Evolutionary conservation across 2,329 filamentous ascomycete species (phyloP).

Genomic region (Rachicladosporium sp.): DNA sequence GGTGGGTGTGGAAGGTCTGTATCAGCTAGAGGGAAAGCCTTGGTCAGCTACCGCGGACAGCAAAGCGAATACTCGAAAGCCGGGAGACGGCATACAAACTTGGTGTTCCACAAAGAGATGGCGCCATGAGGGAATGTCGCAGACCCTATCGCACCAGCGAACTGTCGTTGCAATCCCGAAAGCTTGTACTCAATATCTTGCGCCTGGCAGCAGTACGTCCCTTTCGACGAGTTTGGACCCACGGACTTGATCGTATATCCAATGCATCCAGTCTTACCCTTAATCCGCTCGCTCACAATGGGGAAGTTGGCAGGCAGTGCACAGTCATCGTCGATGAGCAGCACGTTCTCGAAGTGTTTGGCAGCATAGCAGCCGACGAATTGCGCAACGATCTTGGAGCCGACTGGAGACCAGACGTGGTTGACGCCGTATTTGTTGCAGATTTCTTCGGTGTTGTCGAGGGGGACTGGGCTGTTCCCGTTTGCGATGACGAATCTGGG

Average conservation of each 20-base stretch:
- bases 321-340: constrained; percentile 41
- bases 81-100: constrained; percentile 3
- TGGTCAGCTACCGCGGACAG: too few relatives aligned
- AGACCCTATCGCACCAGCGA: constrained; percentile 9
- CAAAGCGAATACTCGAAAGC: constrained; percentile 14
- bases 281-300: constrained; percentile 33
- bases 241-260: constrained; percentile 37
- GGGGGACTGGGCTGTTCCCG: constrained; percentile 34
- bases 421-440: constrained; percentile 34
- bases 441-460: constrained; percentile 37
- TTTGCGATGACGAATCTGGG: constrained; percentile 37
- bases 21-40: neutral
- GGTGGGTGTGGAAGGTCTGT: constrained; percentile 21
- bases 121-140: too few relatives aligned
- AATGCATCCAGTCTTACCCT: constrained; percentile 31
- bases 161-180: constrained; percentile 33
- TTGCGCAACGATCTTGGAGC: constrained; percentile 38
- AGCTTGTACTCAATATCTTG: constrained; percentile 44
- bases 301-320: constrained; percentile 37
- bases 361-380: constrained; percentile 38
- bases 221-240: constrained; percentile 9
- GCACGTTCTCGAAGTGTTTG: constrained; percentile 32
- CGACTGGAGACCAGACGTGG: constrained; percentile 37
- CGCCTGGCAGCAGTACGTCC: constrained; percentile 20
- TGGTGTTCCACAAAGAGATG: too few relatives aligned